These are phyloP conservation scores for Cetradonia linearis DNA, from an alignment of 495 filamentous ascomycete species.

Conservation along the genomic window DNA sequence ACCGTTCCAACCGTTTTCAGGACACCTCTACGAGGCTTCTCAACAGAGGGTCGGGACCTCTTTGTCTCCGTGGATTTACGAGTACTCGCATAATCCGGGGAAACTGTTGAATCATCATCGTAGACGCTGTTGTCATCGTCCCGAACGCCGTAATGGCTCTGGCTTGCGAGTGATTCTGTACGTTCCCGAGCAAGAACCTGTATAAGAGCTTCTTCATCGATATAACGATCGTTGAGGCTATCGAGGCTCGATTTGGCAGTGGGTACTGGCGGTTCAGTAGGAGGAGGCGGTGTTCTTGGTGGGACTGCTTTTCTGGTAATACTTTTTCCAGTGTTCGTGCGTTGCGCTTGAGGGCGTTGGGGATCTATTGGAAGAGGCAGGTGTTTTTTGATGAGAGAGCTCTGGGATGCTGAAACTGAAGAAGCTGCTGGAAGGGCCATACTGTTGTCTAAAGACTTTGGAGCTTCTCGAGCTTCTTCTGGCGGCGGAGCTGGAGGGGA, in stretches of 20 bases:
- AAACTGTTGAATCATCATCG: constrained; percentile 39
- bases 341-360: constrained; percentile 25
- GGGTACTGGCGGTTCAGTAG: constrained; percentile 10
- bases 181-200: constrained; percentile 33
- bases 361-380: constrained; percentile 31
- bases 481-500: constrained; percentile 9
- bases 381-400: constrained; percentile 25
- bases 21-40: constrained; percentile 69
- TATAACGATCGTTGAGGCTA: constrained; percentile 51
- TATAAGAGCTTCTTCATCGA: constrained; percentile 57
- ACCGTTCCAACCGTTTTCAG: constrained; percentile 67
- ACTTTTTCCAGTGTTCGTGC: constrained; percentile 31
- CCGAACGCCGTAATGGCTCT: constrained; percentile 15
- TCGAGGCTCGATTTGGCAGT: constrained; percentile 45
- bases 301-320: constrained; percentile 60
- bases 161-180: constrained; percentile 29
- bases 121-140: constrained; percentile 40
- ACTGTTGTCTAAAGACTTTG: background rate
- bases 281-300: constrained; percentile 23
- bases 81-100: constrained; percentile 63
- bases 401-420: constrained; percentile 1
- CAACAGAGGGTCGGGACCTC: constrained; percentile 45
- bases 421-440: background rate
- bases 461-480: background rate
- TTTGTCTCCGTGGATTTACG: constrained; percentile 53